Percentiles rank a stretch among this genome's conserved stretches.
Evolutionary conservation across 208 protist genomes (phyloP).

Genomic region (Endotrypanum monterogeii): DNA sequence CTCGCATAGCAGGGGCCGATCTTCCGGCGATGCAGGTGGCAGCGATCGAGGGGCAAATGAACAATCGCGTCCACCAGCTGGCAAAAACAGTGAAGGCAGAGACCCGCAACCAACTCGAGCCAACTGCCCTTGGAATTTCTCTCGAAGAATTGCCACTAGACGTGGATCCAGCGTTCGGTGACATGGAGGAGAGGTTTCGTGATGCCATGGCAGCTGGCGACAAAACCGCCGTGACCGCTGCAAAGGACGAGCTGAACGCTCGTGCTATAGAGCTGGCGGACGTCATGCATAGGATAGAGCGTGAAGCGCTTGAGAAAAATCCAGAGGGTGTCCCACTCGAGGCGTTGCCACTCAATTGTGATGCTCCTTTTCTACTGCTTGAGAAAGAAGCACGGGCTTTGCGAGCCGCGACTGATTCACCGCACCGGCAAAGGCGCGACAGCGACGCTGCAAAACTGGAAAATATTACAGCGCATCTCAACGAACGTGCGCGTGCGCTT

Average conservation of each 20-base stretch:
- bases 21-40: slow-evolving; percentile 21
- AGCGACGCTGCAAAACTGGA: slow-evolving; percentile 23
- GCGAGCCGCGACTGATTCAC: background rate
- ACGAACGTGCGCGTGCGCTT: slow-evolving; percentile 60
- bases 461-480: slow-evolving; percentile 39
- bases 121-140: slow-evolving; percentile 52
- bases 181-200: slow-evolving; percentile 47
- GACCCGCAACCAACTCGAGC: slow-evolving; percentile 47
- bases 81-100: slow-evolving; percentile 47
- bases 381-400: slow-evolving; percentile 52
- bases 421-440: slow-evolving; percentile 18
- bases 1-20: slow-evolving; percentile 25
- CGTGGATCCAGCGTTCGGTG: slow-evolving; percentile 43
- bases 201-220: slow-evolving; percentile 39
- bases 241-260: slow-evolving; percentile 46
- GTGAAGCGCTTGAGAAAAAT: slow-evolving; percentile 30
- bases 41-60: slow-evolving; percentile 60
- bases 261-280: slow-evolving; percentile 50
- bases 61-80: slow-evolving; percentile 51
- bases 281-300: slow-evolving; percentile 40
- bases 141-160: slow-evolving; percentile 55
- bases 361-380: slow-evolving; percentile 39
- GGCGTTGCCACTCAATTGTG: slow-evolving; percentile 52
- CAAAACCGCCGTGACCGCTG: background rate
- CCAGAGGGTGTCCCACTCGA: slow-evolving; percentile 59